Base-by-base conservation (phyloP, 768 basidiomycete species). In the Xerocomus brunneocitrinus region DNA sequence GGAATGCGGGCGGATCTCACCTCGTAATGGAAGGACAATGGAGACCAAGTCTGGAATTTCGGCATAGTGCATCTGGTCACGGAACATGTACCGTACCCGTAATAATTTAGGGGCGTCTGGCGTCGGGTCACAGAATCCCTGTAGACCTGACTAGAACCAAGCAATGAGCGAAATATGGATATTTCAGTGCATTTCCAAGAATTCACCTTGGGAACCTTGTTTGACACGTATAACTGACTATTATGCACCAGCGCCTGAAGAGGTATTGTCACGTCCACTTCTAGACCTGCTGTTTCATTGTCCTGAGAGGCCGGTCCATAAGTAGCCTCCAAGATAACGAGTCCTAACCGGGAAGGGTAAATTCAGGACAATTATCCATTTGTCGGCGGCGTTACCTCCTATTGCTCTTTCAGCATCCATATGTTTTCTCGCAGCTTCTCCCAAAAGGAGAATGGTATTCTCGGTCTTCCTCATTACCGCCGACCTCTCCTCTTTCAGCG, bases 41-140 rank as follows among this genome's bases (percentile, higher is more conserved):
- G 85, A 79, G 53, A 77, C 66, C 71, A 81, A 79, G 65, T 86
- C 89, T 58, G 84, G 79, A 50, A 87, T 82, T 65, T 91, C 89
- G 65, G 85, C 82, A 62, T 84, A 88, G 65, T 95, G 92, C 69
- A 73, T 62, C 54, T 79, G 79, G 39, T 82, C 84, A 62, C 79
- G 78, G 76, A 95, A 97, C 44, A 79, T 71, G 71, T 95, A 95
- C 42, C 82, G 81, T 36, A 95, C 75, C 30, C 82, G 76, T 48
- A 94, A 72, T 5, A 74, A 73, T 73, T 95, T 94, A 45, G 78
- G 70, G 50, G 79, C 75, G n/a, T 82, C 82, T 13, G 89, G 84
- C 16, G 85, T 84, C 52, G 89, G 88, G 72, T 95, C 92, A 64
- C 81, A 84, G 74, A 97, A 93, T n/a, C 92, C 92, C 63, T 90